Conservation (phyloP, 2,329 filamentous ascomycete genomes). For the Acrocalymma vagum region DNA sequence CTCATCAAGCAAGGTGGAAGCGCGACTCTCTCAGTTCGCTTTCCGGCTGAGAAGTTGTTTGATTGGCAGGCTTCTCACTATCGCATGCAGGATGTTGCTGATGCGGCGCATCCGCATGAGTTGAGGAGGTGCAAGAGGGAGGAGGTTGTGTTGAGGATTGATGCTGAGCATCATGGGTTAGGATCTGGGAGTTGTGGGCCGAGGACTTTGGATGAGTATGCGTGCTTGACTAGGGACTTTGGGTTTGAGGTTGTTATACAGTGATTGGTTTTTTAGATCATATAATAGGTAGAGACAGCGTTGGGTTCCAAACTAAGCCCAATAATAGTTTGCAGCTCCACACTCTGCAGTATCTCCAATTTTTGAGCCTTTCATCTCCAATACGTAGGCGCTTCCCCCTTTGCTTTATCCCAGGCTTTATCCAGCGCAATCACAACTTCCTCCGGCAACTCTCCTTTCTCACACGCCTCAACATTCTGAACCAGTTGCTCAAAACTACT, state of each 20-base stretch:
- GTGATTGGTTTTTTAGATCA: too few relatives aligned
- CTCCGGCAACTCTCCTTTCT: too few relatives aligned
- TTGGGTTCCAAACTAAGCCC: too few relatives aligned
- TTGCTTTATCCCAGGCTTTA: too few relatives aligned
- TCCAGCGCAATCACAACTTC: too few relatives aligned
- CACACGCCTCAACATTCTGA: too few relatives aligned
- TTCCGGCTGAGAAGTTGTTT: slow-evolving; percentile 39
- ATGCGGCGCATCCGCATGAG: slow-evolving; percentile 71
- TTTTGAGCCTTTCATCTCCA: too few relatives aligned
- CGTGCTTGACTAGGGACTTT: slow-evolving; percentile 46
- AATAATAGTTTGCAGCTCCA: too few relatives aligned
- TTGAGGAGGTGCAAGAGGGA: slow-evolving; percentile 62
- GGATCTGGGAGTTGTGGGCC: slow-evolving; percentile 71
- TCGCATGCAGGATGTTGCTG: slow-evolving; percentile 61
- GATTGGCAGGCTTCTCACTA: slow-evolving; percentile 67
- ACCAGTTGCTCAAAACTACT: too few relatives aligned
- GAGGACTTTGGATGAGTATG: slow-evolving; percentile 53
- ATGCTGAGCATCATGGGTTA: slow-evolving; percentile 69
- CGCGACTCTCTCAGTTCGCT: slow-evolving; percentile 26
- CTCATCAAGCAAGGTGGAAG: slow-evolving; percentile 22
- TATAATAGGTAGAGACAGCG: too few relatives aligned
- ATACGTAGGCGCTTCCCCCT: too few relatives aligned
- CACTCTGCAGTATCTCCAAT: too few relatives aligned
- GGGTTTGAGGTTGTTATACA: slow-evolving; percentile 45
- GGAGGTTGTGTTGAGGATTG: slow-evolving; percentile 65